These are phyloP conservation scores for Fusarium begoniae DNA, from an alignment of 2,329 filamentous ascomycete genomes.

Conservation along the genomic window DNA sequence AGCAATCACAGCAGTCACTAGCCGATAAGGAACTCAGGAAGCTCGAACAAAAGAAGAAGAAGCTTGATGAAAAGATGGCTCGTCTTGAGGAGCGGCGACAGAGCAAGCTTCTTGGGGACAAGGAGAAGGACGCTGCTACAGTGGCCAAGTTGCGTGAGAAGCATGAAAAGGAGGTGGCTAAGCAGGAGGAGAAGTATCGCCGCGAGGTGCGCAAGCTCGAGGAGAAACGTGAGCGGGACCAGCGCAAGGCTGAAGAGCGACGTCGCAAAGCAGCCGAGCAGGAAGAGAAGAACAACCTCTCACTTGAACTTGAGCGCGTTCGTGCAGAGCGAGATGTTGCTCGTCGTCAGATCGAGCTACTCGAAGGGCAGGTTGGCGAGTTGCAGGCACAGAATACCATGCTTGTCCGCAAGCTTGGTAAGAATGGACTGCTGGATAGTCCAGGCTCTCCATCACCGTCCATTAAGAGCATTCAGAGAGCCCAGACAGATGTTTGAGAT, in stretches of 20 bases:
- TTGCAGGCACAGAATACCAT: constrained; percentile 69
- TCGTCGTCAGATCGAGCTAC: constrained; percentile 61
- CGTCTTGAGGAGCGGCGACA: constrained; percentile 60
- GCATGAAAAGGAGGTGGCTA: constrained; percentile 70
- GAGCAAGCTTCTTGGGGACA: constrained; percentile 57
- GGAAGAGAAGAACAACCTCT: constrained; percentile 60
- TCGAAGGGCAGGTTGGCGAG: constrained; percentile 65
- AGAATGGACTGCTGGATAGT: constrained; percentile 50
- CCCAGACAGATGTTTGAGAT: constrained; percentile 10
- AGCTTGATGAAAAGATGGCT: constrained; percentile 70
- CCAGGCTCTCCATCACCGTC: constrained; percentile 52
- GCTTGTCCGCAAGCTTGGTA: constrained; percentile 65
- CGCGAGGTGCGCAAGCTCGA: constrained; percentile 72
- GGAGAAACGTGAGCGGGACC: constrained; percentile 69
- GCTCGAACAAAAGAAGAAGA: constrained; percentile 67
- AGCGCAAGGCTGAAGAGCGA: constrained; percentile 65
- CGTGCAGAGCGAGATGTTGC: constrained; percentile 63
- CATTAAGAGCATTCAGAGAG: constrained; percentile 25
- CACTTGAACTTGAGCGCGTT: constrained; percentile 62
- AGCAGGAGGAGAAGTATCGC: constrained; percentile 72
- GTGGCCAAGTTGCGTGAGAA: constrained; percentile 69
- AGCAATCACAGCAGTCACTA: constrained; percentile 41
- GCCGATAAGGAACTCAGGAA: constrained; percentile 72
- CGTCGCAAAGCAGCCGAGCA: constrained; percentile 61
- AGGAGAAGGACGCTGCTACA: constrained; percentile 59